Evolutionary conservation across 2,329 filamentous ascomycete species (phyloP).

Genomic region (Colletotrichum kahawae): DNA sequence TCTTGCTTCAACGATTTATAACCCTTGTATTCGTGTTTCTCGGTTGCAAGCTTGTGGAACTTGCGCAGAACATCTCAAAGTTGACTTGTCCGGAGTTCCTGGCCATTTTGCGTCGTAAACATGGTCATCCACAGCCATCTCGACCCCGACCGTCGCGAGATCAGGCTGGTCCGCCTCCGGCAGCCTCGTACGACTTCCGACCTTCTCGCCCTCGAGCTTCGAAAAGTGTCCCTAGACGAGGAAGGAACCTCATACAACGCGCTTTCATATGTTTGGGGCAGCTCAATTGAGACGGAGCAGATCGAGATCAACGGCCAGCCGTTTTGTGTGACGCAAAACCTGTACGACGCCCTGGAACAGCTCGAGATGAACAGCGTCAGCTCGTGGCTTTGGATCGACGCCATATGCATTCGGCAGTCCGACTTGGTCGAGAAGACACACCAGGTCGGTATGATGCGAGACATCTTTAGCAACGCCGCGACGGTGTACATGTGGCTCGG

Average conservation of each 20-base stretch:
- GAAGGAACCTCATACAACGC: constrained; percentile 15
- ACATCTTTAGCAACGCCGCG: constrained; percentile 21
- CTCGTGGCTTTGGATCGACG: constrained; percentile 26
- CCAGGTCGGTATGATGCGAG: constrained; percentile 24
- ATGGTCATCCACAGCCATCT: neutral
- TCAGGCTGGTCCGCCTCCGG: constrained; percentile 20
- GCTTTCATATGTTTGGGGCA: constrained; percentile 27
- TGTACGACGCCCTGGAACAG: constrained; percentile 7
- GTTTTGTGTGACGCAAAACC: neutral
- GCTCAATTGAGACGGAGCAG: neutral
- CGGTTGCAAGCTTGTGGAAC: too few species aligned
- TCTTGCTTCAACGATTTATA: neutral
- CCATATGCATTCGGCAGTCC: constrained; percentile 26
- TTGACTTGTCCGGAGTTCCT: neutral
- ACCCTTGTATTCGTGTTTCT: accelerated
- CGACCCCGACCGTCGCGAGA: neutral
- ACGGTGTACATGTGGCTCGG: constrained; percentile 26
- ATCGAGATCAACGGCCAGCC: constrained; percentile 1
- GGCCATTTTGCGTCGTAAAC: accelerated
- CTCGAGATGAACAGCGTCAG: neutral
- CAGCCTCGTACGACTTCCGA: neutral
- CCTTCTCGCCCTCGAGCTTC: constrained; percentile 2
- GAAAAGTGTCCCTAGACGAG: neutral
- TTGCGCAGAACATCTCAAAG: neutral
- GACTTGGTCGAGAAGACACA: constrained; percentile 23